These are phyloP conservation scores for Mycena galopus DNA, from an alignment of 768 basidiomycete species.

Conservation along the genomic window DNA sequence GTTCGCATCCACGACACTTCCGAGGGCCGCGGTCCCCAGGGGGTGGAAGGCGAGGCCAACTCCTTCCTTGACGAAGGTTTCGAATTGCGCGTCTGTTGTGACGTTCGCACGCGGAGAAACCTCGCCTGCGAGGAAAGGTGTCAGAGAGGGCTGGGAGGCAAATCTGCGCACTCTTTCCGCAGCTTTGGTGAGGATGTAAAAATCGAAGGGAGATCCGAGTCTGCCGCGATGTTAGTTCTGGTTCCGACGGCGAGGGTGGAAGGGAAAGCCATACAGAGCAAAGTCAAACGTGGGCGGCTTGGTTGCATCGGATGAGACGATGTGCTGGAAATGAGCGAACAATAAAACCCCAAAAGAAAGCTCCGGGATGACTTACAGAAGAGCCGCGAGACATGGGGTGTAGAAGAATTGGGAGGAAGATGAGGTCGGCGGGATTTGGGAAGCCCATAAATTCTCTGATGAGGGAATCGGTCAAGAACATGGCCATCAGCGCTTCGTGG, in stretches of 20 bases:
- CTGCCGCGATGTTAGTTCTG: neutral
- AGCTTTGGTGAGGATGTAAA: neutral
- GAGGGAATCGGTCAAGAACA: neutral
- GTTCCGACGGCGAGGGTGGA: neutral
- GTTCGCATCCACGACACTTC: neutral
- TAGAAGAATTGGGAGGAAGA: neutral
- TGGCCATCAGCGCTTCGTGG: neutral
- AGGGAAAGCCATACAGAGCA: slow-evolving; percentile 5
- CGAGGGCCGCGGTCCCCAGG: slow-evolving; percentile 3
- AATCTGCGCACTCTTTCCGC: neutral
- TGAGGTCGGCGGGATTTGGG: slow-evolving; percentile 1
- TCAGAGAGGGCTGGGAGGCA: neutral
- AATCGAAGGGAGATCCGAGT: neutral
- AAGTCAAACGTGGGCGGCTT: neutral
- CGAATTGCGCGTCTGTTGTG: neutral
- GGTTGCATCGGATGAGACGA: slow-evolving; percentile 1
- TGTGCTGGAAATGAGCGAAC: neutral
- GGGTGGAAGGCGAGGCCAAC: neutral
- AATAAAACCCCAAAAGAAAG: neutral
- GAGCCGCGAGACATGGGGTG: slow-evolving; percentile 12
- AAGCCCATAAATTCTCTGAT: slow-evolving; percentile 13
- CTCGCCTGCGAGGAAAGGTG: neutral
- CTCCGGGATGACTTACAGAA: neutral
- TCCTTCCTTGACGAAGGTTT: neutral
- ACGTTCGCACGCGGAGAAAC: neutral